Evolutionary conservation across 768 basidiomycete genomes (phyloP), one percentile per base, ranked within the genome.

Genomic region (Dioszegia crocea): DNA sequence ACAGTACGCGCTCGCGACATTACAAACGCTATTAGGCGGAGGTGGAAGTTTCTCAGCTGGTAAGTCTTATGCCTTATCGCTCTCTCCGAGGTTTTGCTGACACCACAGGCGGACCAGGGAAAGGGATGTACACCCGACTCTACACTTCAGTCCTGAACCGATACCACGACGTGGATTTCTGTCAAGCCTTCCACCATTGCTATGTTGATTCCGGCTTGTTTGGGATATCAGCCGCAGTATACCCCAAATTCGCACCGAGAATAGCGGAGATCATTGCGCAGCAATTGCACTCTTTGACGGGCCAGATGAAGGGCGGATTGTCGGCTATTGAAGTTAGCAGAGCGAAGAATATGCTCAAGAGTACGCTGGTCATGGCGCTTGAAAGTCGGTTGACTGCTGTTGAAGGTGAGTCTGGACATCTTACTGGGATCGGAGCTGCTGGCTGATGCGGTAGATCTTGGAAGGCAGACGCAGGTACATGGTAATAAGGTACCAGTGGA

Each of bases 121-220:
- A 98, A 80, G 94, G 94, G 68, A 98, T 98, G 94, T 98, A 96
- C 81, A 91, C 92, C 31, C 87, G 94, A 24, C 79, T 97, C 27
- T 97, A 98, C 80, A 94, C 91, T 10, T 86, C 91, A 73, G 91
- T 98, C 69, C 85, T 98, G 58, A 97, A 98, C 76, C 88, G 89
- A 71, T 89, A 91, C 80, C 84, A 91, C 50, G 86, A 89, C 71
- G 84, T 98, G 69, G 94, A 98, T 76, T 90, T 92, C 76, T 97
- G 93, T 76, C 87, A 89, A 9, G 87, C 90, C 19, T 97, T 96
- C 86, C 92, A 98, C 75, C 94, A 98, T 78, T 92, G 93, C 73
- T 98, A 97, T 78, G 85, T 86, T 57, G 93, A 97, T 75, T 89
- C 90, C 0, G 91, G 91, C 3, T 81, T 98, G 4, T 96, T 97